Base-by-base conservation (phyloP, 805 yeast genomes). In the Teunomyces pallodes region DNA sequence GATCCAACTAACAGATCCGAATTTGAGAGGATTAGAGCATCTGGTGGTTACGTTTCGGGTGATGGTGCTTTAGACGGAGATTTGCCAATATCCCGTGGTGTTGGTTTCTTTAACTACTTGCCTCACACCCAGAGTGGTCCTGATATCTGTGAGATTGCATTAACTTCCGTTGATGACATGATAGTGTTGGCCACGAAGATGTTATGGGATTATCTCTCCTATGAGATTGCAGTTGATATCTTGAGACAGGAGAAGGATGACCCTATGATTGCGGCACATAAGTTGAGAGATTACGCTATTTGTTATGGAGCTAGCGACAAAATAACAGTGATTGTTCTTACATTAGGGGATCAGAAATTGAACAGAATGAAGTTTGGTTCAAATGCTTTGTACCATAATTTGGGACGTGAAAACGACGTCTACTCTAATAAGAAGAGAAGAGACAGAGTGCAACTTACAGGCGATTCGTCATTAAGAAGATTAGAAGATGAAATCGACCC, bases 41-140 rank as follows among this genome's bases (percentile, higher is more conserved):
- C 95, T 20, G 98, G 98, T 46, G 98, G 98, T 1, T 86, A 79
- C 63, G 96, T 94, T 9, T 81, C 88, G 8, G 86, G 87, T 14
- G 87, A 86, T 58, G 96, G 92, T 46, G 84, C 86, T 52, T 76
- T 90, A 40, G 96, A 92, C 64, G 95, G 95, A 36, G 83, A 81
- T 27, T 77, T 89, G 12, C 84, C 83, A 43, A 87, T 90, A 43
- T 88, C 97, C 1, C 79, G 98, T 57, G 96, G 96, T 29, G 91
- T 90, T 46, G 99, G 99, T 0, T 91, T 87, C 61, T 86, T 86
- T 64, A 86, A 87, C 54, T 76, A 86, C 53, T 75, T 90, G 39
- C 97, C 97, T 1, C 96, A 90, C 61, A 82, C 92, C 26, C 90
- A 87, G 60, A 87, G 96, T 0, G 90, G 89, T 1, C 97, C 99